A percentile compares a stretch with the other conserved stretches of the same genome.
These are phyloP conservation scores for Apiotrichum veenhuisii DNA, from an alignment of 1,284 basidiomycete genomes.

Conservation along the genomic window DNA sequence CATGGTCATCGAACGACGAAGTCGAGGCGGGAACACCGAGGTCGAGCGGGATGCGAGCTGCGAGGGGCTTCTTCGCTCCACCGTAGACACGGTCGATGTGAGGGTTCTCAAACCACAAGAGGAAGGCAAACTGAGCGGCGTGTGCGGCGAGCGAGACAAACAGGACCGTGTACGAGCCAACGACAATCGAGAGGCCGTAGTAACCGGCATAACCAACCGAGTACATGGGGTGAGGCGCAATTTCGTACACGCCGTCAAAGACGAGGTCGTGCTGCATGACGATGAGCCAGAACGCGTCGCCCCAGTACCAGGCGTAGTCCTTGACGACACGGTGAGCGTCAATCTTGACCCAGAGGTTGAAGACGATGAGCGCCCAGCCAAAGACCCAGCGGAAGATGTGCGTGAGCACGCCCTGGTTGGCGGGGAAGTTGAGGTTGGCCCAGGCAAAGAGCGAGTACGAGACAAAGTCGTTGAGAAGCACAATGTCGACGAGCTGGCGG, in stretches of 20 bases:
- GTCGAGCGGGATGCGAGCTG: constrained; percentile 67
- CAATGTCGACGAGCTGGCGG: constrained; percentile 77
- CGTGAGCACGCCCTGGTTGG: constrained; percentile 66
- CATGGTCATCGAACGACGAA: constrained; percentile 1
- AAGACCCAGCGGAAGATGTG: constrained; percentile 85
- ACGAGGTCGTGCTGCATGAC: constrained; percentile 67
- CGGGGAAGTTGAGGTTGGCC: constrained; percentile 77
- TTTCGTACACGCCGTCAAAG: constrained; percentile 96
- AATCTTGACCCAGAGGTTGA: constrained; percentile 98
- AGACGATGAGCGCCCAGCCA: constrained; percentile 78
- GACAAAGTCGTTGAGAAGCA: constrained; percentile 92
- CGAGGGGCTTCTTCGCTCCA: constrained; percentile 73
- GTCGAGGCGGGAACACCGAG: constrained; percentile 6
- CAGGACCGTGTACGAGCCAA: constrained; percentile 75
- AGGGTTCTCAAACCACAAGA: constrained; percentile 95
- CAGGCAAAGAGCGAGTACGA: constrained; percentile 95
- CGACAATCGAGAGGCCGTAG: constrained; percentile 74
- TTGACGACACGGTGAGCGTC: constrained; percentile 97
- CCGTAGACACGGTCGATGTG: constrained; percentile 93
- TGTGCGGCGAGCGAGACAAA: constrained; percentile 91
- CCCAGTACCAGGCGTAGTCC: constrained; percentile 88
- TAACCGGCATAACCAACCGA: constrained; percentile 89
- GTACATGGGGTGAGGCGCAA: constrained; percentile 55
- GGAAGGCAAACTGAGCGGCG: constrained; percentile 90
- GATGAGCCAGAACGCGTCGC: constrained; percentile 84